Evolutionary conservation across 2,329 filamentous ascomycete genomes (phyloP).

Genomic region (Sordariomycetes sp.): DNA sequence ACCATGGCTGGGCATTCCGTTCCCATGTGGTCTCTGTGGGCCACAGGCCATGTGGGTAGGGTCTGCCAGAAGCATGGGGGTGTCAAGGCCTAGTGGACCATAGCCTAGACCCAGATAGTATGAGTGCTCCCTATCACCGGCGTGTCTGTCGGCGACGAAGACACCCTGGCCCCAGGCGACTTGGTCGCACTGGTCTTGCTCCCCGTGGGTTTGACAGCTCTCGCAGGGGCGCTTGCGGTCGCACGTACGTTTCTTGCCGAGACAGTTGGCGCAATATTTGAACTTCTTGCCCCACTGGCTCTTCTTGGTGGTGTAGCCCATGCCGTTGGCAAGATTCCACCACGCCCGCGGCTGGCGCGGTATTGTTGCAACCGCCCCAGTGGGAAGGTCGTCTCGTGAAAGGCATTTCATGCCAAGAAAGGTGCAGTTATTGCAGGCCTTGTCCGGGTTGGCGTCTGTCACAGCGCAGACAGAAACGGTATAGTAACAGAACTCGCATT

Average conservation of each 20-base stretch:
- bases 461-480: not conserved
- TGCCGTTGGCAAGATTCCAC: not conserved
- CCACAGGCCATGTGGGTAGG: not conserved
- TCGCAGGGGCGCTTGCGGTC: conserved; percentile 26
- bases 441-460: not conserved
- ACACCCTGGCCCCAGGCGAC: conserved; percentile 3
- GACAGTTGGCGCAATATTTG: not conserved
- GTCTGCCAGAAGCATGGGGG: conserved; percentile 3
- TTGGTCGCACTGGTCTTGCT: not conserved
- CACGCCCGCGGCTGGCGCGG: not conserved
- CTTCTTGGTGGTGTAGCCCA: not conserved
- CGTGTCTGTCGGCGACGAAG: conserved; percentile 7
- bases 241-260: conserved; percentile 10
- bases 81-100: conserved; percentile 15
- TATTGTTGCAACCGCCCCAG: not conserved
- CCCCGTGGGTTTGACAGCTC: conserved; percentile 18
- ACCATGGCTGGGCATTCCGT: not conserved
- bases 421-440: conserved; percentile 8
- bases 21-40: not conserved
- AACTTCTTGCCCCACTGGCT: conserved; percentile 5
- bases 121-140: conserved; percentile 6
- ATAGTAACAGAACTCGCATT: conserved; percentile 5
- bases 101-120: conserved; percentile 23
- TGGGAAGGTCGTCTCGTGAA: not conserved
- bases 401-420: conserved; percentile 8